Base-by-base conservation (phyloP, 441 rosid species). In the Manihot esculenta region DNA sequence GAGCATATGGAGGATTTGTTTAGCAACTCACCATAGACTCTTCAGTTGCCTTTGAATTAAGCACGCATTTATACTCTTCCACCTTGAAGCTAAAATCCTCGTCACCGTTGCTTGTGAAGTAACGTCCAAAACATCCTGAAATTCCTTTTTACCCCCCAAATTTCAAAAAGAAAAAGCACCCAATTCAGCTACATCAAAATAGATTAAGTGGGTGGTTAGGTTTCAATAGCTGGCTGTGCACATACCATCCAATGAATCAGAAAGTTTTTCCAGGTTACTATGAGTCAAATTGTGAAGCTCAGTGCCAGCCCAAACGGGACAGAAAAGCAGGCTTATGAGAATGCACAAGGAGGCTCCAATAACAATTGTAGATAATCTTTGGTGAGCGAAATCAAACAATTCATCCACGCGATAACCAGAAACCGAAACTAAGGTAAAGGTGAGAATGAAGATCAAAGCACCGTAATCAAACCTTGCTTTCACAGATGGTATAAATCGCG, bases 271-370 rank as follows among this genome's bases (percentile, higher is more conserved):
- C 54, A 87, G 71, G 83, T 90, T 89, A 70, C 71, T 72, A 61
- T 77, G 77, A 27, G 83, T 73, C 8, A 83, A 85, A 66, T 58
- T 73, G 41, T 92, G 91, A 47, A 94, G 90, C 66, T 92, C 95
- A 70, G 80, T 62, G 14, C 99, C 99, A 41, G 99, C 91, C 97
- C 99, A 94, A 10, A 90, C 90, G 18, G 99, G 99, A 38, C 80
- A 92, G 20, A 92, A 62, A 12, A 85, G 62, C 80, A 94, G 72
- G 60, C 89, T 85, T 33, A 90, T 57, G 8, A 88, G 53, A 17
- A 89, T 64, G 65, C 95, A 88, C 45, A 84, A 67, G 13, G 85
- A 80, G 6, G 87, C 84, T 21, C 97, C 99, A 23, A 90, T 78
- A 58, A 87, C 55, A 47, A 94, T 77, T 26, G 97, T 92, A 0